Evolutionary conservation across 2,329 filamentous ascomycete genomes (phyloP).

Genomic region (Penicillium sp.): DNA sequence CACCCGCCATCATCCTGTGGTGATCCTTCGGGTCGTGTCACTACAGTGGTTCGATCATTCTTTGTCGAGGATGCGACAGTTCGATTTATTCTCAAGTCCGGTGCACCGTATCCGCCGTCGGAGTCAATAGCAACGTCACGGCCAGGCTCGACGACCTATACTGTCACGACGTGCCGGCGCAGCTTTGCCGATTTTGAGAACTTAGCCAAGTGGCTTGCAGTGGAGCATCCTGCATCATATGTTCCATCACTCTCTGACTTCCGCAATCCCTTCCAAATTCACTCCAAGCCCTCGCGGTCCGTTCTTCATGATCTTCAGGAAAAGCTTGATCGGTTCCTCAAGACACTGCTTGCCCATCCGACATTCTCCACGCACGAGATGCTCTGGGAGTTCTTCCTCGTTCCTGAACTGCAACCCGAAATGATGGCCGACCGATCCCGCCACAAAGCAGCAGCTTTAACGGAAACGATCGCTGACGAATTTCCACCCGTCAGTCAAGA

Average conservation of each 20-base stretch:
- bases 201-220: constrained; percentile 73
- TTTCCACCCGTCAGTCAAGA: constrained; percentile 69
- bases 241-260: constrained; percentile 75
- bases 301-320: constrained; percentile 85
- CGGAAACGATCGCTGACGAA: constrained; percentile 85
- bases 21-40: constrained; percentile 75
- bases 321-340: constrained; percentile 81
- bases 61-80: constrained; percentile 97
- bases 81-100: constrained; percentile 89
- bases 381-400: constrained; percentile 98
- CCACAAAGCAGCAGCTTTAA: constrained; percentile 77
- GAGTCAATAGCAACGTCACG: constrained; percentile 37
- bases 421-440: constrained; percentile 87
- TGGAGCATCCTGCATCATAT: constrained; percentile 95
- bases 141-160: constrained; percentile 65
- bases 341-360: constrained; percentile 79
- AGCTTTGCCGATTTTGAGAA: constrained; percentile 90
- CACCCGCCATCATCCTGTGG: constrained; percentile 53
- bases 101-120: constrained; percentile 61
- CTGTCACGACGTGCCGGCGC: constrained; percentile 88
- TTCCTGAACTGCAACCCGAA: constrained; percentile 85
- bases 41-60: constrained; percentile 89
- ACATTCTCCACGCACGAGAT: constrained; percentile 96
- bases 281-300: constrained; percentile 83
- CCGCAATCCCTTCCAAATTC: constrained; percentile 87